Evolutionary conservation across 768 basidiomycete species (phyloP).

Genomic region (Kwoniella dendrophila): DNA sequence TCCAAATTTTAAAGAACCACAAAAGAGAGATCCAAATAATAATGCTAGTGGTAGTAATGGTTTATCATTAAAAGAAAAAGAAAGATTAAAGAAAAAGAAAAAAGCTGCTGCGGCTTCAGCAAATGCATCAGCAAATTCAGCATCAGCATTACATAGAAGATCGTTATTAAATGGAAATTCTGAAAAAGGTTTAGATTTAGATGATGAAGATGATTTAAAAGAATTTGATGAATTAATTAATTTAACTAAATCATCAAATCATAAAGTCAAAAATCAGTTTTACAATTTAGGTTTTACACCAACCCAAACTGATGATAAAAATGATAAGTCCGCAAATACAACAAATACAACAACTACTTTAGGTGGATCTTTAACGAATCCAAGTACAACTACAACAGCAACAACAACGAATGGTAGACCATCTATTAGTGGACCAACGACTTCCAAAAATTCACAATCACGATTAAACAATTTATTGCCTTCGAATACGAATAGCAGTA

Average conservation of each 20-base stretch:
- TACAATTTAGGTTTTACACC: neutral
- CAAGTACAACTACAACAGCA: neutral
- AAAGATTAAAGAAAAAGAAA: conserved; percentile 19
- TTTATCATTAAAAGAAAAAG: neutral
- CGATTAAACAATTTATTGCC: neutral
- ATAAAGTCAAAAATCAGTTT: conserved; percentile 15
- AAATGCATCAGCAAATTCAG: too few relatives aligned
- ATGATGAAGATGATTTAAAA: conserved; percentile 40
- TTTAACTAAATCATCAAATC: conserved; percentile 31
- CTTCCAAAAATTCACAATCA: neutral
- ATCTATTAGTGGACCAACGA: neutral
- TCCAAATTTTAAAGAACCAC: conserved; percentile 50
- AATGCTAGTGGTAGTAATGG: too few relatives aligned
- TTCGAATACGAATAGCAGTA: neutral
- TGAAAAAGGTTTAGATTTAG: conserved; percentile 20
- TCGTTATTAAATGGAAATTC: conserved; percentile 14
- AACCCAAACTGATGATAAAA: neutral
- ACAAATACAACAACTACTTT: too few relatives aligned
- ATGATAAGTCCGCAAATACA: neutral
- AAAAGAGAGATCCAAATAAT: conserved; percentile 9
- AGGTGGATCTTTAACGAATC: neutral
- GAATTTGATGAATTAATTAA: conserved; percentile 42
- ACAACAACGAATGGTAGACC: neutral
- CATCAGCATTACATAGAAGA: conserved; percentile 2
- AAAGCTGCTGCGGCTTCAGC: too few relatives aligned